These are phyloP conservation scores for Elaphomyces granulatus DNA, from an alignment of 495 filamentous ascomycete species.

Conservation along the genomic window DNA sequence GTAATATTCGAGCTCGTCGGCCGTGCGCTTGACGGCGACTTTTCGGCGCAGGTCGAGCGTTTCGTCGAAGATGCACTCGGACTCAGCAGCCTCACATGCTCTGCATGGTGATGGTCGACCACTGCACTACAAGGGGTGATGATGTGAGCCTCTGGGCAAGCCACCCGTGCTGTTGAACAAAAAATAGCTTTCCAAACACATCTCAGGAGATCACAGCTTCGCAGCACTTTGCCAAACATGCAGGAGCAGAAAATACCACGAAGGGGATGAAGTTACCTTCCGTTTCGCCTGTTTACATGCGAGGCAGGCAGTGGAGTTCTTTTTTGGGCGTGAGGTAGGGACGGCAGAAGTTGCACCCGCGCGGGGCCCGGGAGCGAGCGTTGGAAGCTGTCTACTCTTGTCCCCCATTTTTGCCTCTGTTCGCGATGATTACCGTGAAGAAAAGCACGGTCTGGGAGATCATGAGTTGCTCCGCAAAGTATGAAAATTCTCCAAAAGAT, in stretches of 20 bases:
- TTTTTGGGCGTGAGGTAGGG: slow-evolving; percentile 18
- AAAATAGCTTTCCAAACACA: too few relatives aligned
- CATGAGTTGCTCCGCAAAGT: not conserved
- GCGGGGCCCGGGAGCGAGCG: slow-evolving; percentile 22
- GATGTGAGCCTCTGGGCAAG: not conserved
- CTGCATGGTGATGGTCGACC: slow-evolving; percentile 25
- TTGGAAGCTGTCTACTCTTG: slow-evolving; percentile 15
- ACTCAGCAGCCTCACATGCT: slow-evolving; percentile 19
- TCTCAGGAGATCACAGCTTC: too few relatives aligned
- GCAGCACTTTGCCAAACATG: too few relatives aligned
- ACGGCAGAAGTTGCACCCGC: slow-evolving; percentile 9
- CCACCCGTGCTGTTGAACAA: too few relatives aligned
- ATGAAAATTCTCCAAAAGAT: too few relatives aligned
- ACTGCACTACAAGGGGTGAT: slow-evolving; percentile 20
- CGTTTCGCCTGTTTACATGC: slow-evolving; percentile 30
- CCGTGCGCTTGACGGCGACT: slow-evolving; percentile 25
- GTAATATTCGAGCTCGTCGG: slow-evolving; percentile 22
- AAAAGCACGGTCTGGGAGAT: not conserved
- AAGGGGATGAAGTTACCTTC: slow-evolving; percentile 17
- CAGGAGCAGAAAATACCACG: too few relatives aligned
- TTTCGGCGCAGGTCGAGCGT: slow-evolving; percentile 28
- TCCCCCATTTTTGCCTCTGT: slow-evolving; percentile 2
- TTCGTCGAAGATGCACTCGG: slow-evolving; percentile 28
- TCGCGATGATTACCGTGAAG: not conserved
- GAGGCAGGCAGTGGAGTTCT: slow-evolving; percentile 29